phyloP scores from a whole-genome alignment of 352 stramenopile species.

The Phytophthora pistaciae region DNA sequence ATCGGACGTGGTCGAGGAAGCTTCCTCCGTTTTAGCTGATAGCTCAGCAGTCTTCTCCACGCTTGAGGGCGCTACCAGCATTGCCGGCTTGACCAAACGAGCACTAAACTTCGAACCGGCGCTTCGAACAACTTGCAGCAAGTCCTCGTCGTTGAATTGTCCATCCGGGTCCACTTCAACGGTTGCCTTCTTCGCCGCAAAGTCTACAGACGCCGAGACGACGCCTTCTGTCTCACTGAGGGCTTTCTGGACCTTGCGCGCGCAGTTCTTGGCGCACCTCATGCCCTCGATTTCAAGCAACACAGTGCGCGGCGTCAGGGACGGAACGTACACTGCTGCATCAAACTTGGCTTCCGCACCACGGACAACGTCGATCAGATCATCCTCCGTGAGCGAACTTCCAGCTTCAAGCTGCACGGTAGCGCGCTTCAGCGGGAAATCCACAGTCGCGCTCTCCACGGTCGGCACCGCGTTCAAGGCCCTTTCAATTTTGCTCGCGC shows the following conservation, averaged over 20 bases:
- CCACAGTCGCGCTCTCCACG: constrained; percentile 69
- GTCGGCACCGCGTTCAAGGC: constrained; percentile 55
- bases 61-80: neutral
- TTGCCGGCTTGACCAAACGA: constrained; percentile 24
- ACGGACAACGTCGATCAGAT: constrained; percentile 69
- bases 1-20: constrained; percentile 19
- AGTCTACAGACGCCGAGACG: constrained; percentile 77
- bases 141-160: constrained; percentile 63
- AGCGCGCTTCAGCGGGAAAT: constrained; percentile 74
- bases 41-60: constrained; percentile 6
- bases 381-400: constrained; percentile 55
- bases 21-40: constrained; percentile 13
- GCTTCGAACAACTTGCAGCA: constrained; percentile 59
- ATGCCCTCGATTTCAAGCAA: constrained; percentile 70
- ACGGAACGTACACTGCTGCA: constrained; percentile 54
- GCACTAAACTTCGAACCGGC: constrained; percentile 38
- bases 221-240: constrained; percentile 69
- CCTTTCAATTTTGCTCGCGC: constrained; percentile 74
- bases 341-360: constrained; percentile 68
- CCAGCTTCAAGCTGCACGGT: constrained; percentile 63
- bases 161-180: constrained; percentile 72
- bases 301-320: constrained; percentile 46
- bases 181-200: constrained; percentile 60
- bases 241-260: constrained; percentile 73
- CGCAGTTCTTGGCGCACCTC: constrained; percentile 74